phyloP scores from a whole-genome alignment of 163 green algal genomes.

The Scenedesmus sp. region DNA sequence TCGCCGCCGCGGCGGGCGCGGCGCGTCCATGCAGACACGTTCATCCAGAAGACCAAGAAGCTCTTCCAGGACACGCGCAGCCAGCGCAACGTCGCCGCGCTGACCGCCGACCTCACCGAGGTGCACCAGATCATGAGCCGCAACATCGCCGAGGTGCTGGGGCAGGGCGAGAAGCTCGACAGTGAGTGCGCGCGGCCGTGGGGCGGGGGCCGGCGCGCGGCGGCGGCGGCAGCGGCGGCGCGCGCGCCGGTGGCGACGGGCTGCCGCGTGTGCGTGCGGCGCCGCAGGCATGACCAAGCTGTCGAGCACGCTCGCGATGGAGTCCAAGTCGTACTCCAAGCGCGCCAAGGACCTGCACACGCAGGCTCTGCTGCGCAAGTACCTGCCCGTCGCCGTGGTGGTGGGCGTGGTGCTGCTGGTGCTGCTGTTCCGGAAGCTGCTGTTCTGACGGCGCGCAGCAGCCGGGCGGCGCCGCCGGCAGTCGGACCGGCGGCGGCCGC shows the following conservation, averaged over 20 bases:
- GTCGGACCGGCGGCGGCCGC: too few relatives aligned
- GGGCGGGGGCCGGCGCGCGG: not conserved
- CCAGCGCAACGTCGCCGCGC: constrained; percentile 94
- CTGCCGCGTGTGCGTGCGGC: not conserved
- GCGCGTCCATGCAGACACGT: constrained; percentile 87
- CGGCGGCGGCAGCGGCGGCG: not conserved
- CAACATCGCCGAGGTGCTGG: constrained; percentile 98
- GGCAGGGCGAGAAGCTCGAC: constrained; percentile 96
- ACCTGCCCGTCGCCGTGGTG: constrained; percentile 80
- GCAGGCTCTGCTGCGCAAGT: constrained; percentile 90
- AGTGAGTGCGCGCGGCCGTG: constrained; percentile 65
- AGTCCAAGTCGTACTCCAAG: constrained; percentile 82
- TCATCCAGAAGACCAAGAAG: constrained; percentile 99
- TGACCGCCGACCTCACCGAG: constrained; percentile 96
- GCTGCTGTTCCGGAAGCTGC: constrained; percentile 49
- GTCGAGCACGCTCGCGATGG: constrained; percentile 74
- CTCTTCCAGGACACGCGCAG: constrained; percentile 97
- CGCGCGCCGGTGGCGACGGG: not conserved
- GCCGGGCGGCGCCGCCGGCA: not conserved
- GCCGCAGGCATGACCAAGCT: constrained; percentile 85
- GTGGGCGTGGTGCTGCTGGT: constrained; percentile 72
- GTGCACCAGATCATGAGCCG: constrained; percentile 98
- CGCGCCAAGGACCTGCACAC: constrained; percentile 82
- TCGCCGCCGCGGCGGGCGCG: not conserved
- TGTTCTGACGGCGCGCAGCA: constrained; percentile 37